A percentile compares a stretch with the other conserved stretches of the same genome.
These are phyloP conservation scores for Coprinopsis strossmayeri DNA, from an alignment of 768 basidiomycete species.

Conservation along the genomic window DNA sequence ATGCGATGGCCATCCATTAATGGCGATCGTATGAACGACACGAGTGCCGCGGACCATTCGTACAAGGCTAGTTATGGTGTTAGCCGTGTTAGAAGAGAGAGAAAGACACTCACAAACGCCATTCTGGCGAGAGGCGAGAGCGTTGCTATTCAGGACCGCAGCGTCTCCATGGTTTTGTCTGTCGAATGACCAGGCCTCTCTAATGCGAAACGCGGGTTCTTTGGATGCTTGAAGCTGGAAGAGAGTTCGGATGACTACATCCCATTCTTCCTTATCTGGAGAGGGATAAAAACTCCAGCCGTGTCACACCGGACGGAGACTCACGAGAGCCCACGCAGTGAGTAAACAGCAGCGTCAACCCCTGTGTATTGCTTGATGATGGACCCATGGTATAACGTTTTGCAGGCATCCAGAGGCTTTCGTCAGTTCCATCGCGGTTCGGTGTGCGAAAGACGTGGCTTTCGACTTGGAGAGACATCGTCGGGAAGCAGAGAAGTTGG, in stretches of 20 bases:
- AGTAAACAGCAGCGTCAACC: conserved; percentile 39
- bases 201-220: conserved; percentile 18
- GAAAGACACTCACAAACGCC: conserved; percentile 28
- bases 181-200: conserved; percentile 46
- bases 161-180: conserved; percentile 47
- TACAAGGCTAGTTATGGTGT: conserved; percentile 21
- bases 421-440: background rate
- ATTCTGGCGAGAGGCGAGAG: conserved; percentile 22
- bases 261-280: conserved; percentile 53
- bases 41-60: conserved; percentile 32
- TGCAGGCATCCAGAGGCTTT: conserved; percentile 25
- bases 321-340: conserved; percentile 43
- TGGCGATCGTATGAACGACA: conserved; percentile 25
- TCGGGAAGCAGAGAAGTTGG: background rate
- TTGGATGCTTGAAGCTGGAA: conserved; percentile 24
- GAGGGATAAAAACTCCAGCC: background rate
- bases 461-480: background rate
- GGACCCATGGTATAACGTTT: conserved; percentile 32
- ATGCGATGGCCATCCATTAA: conserved; percentile 28
- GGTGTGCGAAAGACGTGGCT: conserved; percentile 3
- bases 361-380: conserved; percentile 21
- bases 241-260: conserved; percentile 34
- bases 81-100: background rate
- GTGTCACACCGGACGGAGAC: conserved; percentile 12
- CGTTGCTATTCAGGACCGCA: conserved; percentile 33